These are phyloP conservation scores for Alternaria conjuncta DNA, from an alignment of 2,329 filamentous ascomycete genomes.

Conservation along the genomic window DNA sequence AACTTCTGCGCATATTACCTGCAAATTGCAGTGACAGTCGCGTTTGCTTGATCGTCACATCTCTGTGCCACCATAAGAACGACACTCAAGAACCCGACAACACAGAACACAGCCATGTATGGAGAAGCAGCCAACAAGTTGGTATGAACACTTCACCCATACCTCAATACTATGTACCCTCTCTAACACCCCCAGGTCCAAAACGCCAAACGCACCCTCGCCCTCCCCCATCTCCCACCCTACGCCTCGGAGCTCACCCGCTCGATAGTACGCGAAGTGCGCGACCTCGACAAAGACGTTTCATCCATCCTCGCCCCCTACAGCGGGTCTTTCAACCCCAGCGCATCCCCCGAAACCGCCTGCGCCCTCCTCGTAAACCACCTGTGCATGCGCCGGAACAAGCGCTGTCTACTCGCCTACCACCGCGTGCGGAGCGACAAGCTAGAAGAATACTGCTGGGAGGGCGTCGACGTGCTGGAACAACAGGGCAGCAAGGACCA, in stretches of 20 bases:
- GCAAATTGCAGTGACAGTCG: neutral
- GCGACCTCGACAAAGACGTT: slow-evolving; percentile 89
- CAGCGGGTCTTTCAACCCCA: slow-evolving; percentile 83
- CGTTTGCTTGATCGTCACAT: neutral
- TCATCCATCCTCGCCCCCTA: slow-evolving; percentile 80
- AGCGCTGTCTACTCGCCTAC: slow-evolving; percentile 92
- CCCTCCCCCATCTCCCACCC: slow-evolving; percentile 82
- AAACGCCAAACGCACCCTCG: slow-evolving; percentile 93
- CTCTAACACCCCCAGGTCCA: slow-evolving; percentile 68
- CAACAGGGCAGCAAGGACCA: slow-evolving; percentile 46
- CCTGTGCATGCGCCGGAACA: slow-evolving; percentile 93
- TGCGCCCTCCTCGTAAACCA: slow-evolving; percentile 93
- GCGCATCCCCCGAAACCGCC: slow-evolving; percentile 80
- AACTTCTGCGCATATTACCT: neutral
- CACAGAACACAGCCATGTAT: slow-evolving; percentile 66
- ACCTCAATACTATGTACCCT: too few relatives aligned
- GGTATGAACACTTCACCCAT: slow-evolving; percentile 52
- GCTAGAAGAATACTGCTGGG: slow-evolving; percentile 93
- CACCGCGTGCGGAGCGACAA: slow-evolving; percentile 90
- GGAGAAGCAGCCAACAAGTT: slow-evolving; percentile 87
- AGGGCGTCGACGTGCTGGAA: slow-evolving; percentile 82
- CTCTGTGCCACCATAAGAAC: neutral
- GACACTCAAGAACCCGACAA: too few relatives aligned
- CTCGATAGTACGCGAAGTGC: slow-evolving; percentile 85
- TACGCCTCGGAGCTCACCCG: slow-evolving; percentile 94